Percentiles rank a stretch among this genome's conserved stretches.
phyloP scores from a whole-genome alignment of 331 rosid species.

The Cydonia oblonga region DNA sequence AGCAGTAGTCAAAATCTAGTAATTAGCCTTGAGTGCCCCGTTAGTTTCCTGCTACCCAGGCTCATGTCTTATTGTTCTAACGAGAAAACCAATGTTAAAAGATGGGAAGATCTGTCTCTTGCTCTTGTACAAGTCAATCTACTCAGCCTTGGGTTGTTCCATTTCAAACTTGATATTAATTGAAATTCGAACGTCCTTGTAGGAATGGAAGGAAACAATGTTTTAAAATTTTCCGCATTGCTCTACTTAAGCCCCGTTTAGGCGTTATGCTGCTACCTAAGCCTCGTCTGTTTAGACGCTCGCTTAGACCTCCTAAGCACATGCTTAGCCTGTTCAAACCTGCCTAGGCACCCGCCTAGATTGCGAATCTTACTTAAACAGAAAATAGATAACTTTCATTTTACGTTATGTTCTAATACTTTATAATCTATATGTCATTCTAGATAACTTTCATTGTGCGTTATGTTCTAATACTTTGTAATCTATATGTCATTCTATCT shows the following conservation, averaged over 20 bases:
- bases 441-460: too few relatives aligned
- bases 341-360: rapidly evolving
- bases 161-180: not conserved
- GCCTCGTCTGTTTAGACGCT: too few relatives aligned
- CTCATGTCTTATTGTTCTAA: not conserved
- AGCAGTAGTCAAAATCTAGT: not conserved
- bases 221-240: too few relatives aligned
- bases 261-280: too few relatives aligned
- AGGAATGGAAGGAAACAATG: too few relatives aligned
- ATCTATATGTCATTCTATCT: too few relatives aligned
- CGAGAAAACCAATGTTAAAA: not conserved
- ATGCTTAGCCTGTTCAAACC: too few relatives aligned
- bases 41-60: not conserved
- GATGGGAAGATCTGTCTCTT: not conserved
- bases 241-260: rapidly evolving
- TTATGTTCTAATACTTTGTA: too few relatives aligned
- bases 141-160: not conserved
- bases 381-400: too few relatives aligned
- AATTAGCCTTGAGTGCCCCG: not conserved
- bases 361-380: too few relatives aligned
- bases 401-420: too few relatives aligned
- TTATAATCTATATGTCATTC: too few relatives aligned
- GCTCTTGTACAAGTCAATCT: not conserved
- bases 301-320: rapidly evolving
- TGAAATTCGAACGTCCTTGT: not conserved